Evolutionary conservation across 2,329 filamentous ascomycete species (phyloP).

Genomic region (Pseudohalonectria lignicola): DNA sequence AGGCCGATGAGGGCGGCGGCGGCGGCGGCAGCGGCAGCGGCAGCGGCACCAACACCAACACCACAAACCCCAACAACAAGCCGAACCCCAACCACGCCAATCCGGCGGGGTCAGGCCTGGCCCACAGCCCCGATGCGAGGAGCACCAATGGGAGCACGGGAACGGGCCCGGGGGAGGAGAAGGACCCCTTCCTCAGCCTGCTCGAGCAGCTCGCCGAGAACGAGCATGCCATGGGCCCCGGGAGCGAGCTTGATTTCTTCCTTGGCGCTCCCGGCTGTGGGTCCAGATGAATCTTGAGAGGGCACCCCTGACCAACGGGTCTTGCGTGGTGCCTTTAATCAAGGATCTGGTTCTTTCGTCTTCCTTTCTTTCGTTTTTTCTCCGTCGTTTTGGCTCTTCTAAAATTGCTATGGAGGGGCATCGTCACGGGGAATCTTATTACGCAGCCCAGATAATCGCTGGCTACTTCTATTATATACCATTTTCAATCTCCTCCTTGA

Average conservation of each 20-base stretch:
- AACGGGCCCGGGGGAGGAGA: constrained; percentile 46
- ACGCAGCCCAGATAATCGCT: too few relatives aligned
- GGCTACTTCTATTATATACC: too few relatives aligned
- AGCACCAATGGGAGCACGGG: constrained; percentile 40
- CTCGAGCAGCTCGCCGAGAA: constrained; percentile 77
- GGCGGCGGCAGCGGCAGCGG: constrained; percentile 2
- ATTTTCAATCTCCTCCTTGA: too few relatives aligned
- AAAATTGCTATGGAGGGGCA: too few relatives aligned
- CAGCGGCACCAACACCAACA: too few relatives aligned
- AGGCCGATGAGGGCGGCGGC: constrained; percentile 23
- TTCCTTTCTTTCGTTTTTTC: too few relatives aligned
- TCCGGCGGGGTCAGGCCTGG: constrained; percentile 8
- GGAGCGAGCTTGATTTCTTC: constrained; percentile 72
- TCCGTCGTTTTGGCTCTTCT: too few relatives aligned
- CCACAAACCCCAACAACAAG: constrained; percentile 6
- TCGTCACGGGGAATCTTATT: too few relatives aligned
- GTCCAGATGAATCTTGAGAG: background rate
- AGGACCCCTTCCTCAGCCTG: constrained; percentile 70
- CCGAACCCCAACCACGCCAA: too few relatives aligned
- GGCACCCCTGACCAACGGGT: background rate
- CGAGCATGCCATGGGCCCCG: constrained; percentile 57
- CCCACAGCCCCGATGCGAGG: constrained; percentile 32
- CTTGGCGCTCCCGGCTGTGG: constrained; percentile 21
- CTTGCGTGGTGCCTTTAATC: background rate
- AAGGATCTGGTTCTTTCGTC: too few relatives aligned